Percentiles rank a stretch among this genome's conserved stretches.
These are phyloP conservation scores for Mycena leptocephala DNA, from an alignment of 768 basidiomycete genomes.

Conservation along the genomic window DNA sequence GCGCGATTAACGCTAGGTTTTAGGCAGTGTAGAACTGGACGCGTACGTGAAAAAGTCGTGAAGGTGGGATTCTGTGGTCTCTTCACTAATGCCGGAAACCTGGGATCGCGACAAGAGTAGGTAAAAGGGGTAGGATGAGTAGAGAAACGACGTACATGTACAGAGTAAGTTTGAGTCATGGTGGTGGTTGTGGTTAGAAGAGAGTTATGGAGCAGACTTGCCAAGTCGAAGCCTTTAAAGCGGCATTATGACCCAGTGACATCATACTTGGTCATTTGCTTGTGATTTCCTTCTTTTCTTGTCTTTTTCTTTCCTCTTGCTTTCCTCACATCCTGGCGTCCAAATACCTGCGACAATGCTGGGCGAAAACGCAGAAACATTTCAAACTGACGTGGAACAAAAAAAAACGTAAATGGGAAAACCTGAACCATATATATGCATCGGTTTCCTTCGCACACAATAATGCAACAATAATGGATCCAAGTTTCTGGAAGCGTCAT, in stretches of 20 bases:
- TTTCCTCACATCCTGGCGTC: too few species aligned
- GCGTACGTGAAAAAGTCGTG: slow-evolving; percentile 87
- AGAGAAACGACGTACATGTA: slow-evolving; percentile 55
- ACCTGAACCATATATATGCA: too few species aligned
- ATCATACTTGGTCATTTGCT: not conserved
- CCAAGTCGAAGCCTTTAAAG: not conserved
- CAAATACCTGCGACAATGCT: too few species aligned
- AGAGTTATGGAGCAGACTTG: not conserved
- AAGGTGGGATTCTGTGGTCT: slow-evolving; percentile 79
- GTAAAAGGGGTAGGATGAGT: not conserved
- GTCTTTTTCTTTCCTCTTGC: not conserved
- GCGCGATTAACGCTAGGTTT: slow-evolving; percentile 28
- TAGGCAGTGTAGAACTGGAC: slow-evolving; percentile 10
- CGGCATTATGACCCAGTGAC: not conserved
- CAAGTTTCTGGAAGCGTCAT: not conserved
- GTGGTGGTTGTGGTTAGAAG: slow-evolving; percentile 48
- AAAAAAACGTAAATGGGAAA: too few species aligned
- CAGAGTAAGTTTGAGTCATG: slow-evolving; percentile 57
- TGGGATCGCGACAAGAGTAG: slow-evolving; percentile 50
- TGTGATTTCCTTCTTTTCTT: not conserved
- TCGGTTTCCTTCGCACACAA: too few species aligned
- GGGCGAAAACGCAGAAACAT: too few species aligned
- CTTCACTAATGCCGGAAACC: slow-evolving; percentile 81
- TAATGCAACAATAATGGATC: too few species aligned
- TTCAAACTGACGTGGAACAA: too few species aligned